A percentile compares a stretch with the other conserved stretches of the same genome.
Evolutionary conservation across 2,329 filamentous ascomycete genomes (phyloP).

Genomic region (Lachnellula subtilissima): DNA sequence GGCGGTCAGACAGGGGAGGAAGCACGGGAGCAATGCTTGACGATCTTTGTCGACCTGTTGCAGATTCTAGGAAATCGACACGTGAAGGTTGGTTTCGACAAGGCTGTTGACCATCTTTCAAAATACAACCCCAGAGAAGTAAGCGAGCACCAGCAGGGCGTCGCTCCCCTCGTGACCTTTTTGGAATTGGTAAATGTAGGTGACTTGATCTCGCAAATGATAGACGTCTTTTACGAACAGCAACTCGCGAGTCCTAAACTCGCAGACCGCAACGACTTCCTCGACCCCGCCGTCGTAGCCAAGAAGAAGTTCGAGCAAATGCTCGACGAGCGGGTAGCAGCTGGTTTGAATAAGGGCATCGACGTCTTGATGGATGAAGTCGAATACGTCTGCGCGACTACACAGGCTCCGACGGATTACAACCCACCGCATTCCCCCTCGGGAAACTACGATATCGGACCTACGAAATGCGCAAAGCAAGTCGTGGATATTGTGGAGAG

Average conservation of each 20-base stretch:
- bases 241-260: constrained; percentile 80
- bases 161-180: constrained; percentile 90
- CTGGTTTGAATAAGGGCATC: constrained; percentile 94
- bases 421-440: constrained; percentile 58
- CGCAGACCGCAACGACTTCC: constrained; percentile 87
- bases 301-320: constrained; percentile 99
- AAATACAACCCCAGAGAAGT: constrained; percentile 86
- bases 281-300: constrained; percentile 84
- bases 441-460: constrained; percentile 55
- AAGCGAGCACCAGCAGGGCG: constrained; percentile 63
- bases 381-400: constrained; percentile 88
- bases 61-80: constrained; percentile 81
- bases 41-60: constrained; percentile 80
- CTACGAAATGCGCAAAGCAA: constrained; percentile 71
- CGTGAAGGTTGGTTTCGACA: constrained; percentile 89
- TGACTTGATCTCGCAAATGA: constrained; percentile 96
- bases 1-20: constrained; percentile 77
- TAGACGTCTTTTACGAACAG: constrained; percentile 97
- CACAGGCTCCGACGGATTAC: constrained; percentile 82
- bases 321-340: constrained; percentile 93
- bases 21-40: constrained; percentile 81
- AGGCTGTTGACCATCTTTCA: constrained; percentile 84
- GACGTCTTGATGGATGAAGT: constrained; percentile 98
- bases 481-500: constrained; percentile 82
- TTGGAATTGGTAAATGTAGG: constrained; percentile 97